Evolutionary conservation across 2,329 filamentous ascomycete genomes (phyloP), one percentile per base, ranked within the genome.

Genomic region (Penicillium sp.): DNA sequence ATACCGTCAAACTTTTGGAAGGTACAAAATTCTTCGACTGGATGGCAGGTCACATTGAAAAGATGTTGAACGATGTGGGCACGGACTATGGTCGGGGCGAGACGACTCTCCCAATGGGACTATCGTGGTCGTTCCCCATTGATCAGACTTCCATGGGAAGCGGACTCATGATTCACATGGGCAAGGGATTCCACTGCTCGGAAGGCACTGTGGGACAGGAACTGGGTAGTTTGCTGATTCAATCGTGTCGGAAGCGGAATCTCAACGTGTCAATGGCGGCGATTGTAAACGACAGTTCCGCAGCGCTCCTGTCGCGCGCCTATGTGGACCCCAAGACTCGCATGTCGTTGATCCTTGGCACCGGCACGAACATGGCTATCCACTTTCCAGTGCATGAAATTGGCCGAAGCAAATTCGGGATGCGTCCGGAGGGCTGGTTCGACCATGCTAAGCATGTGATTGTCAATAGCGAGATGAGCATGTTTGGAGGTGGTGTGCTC

Each of bases 41-140:
- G 82, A 83, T 85, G 76, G 82, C 81, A 5, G 71, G 72, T 41
- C 75, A 76, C 50, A 82, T 85, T 48, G 73, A 75, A 38, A 71
- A 75, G 7, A 78, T 79, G 64, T 66, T 84, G 41, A 64, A 64
- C 61, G 53, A 66, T 51, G 64, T 69, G 58, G 55, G 66, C 24
- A 65, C 72, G 28, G 68, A 72, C 46, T 72, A 68, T 38, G 66
- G 65, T 13, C 62, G 67, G 5, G 64, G 61, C 39, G 52, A 58
- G 11, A 62, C 63, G 3, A 71, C 69, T 9, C 65, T 84, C 47
- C 71, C 75, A 4, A 79, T 84, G 73, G 82, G 82, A 3, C 58
- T 85, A 53, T 79, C 82, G 3, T 85, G 82, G 82, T 83, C 81
- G 3, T 84, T 85, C 63, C 82, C 82, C 0, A 75, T 85, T 46